Evolutionary conservation across 352 stramenopile species (phyloP), one percentile per base, ranked within the genome.

Genomic region (Aphanomyces invadans): DNA sequence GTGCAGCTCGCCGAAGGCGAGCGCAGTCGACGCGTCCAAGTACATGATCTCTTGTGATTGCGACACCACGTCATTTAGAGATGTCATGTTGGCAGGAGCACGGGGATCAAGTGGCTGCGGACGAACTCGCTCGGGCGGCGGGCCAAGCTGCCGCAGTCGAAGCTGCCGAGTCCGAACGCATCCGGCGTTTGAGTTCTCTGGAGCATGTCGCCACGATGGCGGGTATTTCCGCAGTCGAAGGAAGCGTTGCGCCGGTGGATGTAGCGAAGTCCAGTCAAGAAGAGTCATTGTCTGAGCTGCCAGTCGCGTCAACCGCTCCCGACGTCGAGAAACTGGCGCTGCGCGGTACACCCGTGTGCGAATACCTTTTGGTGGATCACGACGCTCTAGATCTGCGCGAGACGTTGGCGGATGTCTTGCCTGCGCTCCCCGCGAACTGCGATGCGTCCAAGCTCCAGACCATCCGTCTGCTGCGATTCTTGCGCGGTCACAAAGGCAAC

Each of bases 401-500:
- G 66, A 86, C 80, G 17, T 72, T 91, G 17, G 77, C 87, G 53
- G 78, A 86, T 5, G 80, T 88, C 31, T 63, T 89, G 1, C 84
- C n/a, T n/a, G n/a, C 76, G 49, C 49, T 51, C 32, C 67, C 72
- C 19, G 62, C 63, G 28, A 77, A 57, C 49, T 21, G 80, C 60
- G 83, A 77, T 46, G 55, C 65, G 15, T 79, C 89, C 55, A 62
- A 88, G 9, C 76, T 84, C 12, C 78, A 79, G 2, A 76, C 88
- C 49, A 72, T 91, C 25, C 80, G 79, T 2, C 56, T 91, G 28
- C 63, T 91, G 29, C 82, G 82, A 9, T 89, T 91, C 59, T 65
- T 91, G 44, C 80, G 82, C 17, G 80, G 82, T 1, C 69, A 89
- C 68, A 91, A 89, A 69, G 79, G 84, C 75, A 87, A 91, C 42